Conservation (phyloP, 345 rosid genomes). For the Gossypium raimondii region DNA sequence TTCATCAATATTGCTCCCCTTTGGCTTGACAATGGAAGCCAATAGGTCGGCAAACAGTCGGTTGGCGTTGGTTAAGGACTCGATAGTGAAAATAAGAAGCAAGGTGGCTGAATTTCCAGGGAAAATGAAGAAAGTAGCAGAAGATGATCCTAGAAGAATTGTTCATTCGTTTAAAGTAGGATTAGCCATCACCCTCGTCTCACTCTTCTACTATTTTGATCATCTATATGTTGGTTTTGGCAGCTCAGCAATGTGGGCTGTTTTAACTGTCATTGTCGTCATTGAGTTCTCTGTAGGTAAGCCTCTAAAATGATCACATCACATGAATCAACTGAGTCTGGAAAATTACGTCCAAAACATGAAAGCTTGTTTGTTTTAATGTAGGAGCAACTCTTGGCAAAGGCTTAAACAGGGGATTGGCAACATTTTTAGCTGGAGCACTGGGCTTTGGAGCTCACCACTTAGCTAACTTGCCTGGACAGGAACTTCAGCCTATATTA, state of each 20-base stretch:
- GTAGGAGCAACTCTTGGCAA: slow-evolving; percentile 55
- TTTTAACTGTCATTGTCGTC: slow-evolving; percentile 79
- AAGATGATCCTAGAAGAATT: slow-evolving; percentile 70
- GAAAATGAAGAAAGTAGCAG: slow-evolving; percentile 37
- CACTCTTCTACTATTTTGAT: slow-evolving; percentile 51
- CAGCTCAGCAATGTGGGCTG: slow-evolving; percentile 75
- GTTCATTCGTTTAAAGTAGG: slow-evolving; percentile 74
- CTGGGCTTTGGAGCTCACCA: slow-evolving; percentile 69
- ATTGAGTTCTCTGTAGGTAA: slow-evolving; percentile 77
- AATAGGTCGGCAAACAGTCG: background rate
- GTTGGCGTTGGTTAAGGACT: slow-evolving; percentile 14
- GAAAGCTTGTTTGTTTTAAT: background rate
- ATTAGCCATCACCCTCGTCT: slow-evolving; percentile 58
- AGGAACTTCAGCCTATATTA: slow-evolving; percentile 54
- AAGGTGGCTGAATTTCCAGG: slow-evolving; percentile 22
- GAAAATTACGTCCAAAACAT: background rate
- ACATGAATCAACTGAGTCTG: too few species aligned
- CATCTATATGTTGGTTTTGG: slow-evolving; percentile 66
- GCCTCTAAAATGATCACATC: background rate
- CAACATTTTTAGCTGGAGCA: slow-evolving; percentile 60
- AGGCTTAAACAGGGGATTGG: slow-evolving; percentile 64
- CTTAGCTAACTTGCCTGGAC: slow-evolving; percentile 52
- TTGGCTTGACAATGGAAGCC: background rate
- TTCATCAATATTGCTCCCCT: background rate
- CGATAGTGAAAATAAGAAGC: slow-evolving; percentile 15